phyloP scores from a whole-genome alignment of 1,139 yeast species.

The Pichia cactophila region DNA sequence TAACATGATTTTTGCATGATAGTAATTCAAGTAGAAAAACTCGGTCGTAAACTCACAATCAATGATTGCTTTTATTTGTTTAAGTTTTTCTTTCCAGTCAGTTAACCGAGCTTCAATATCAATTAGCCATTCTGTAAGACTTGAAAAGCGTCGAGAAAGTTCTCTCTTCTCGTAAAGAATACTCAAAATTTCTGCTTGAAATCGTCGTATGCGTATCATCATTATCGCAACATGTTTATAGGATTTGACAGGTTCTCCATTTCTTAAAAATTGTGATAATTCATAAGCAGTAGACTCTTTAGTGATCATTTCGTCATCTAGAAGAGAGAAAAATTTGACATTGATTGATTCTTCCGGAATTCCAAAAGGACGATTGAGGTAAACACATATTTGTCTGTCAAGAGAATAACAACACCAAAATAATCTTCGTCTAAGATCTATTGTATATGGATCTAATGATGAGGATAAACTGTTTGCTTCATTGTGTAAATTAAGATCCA shows the following conservation, averaged over 20 bases:
- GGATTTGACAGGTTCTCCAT: conserved; percentile 30
- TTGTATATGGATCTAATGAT: conserved; percentile 41
- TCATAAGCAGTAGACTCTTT: conserved; percentile 16
- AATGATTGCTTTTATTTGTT: conserved; percentile 51
- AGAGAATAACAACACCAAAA: conserved; percentile 87
- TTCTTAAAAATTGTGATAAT: conserved; percentile 22
- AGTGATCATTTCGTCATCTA: conserved; percentile 61
- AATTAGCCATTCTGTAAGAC: conserved; percentile 43
- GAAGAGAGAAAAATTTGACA: conserved; percentile 59
- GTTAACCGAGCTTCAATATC: conserved; percentile 37
- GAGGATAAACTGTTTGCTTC: conserved; percentile 17
- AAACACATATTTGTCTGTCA: conserved; percentile 72
- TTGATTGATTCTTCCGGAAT: conserved; percentile 64
- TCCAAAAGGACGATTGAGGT: conserved; percentile 66
- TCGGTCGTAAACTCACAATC: conserved; percentile 68
- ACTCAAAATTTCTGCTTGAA: conserved; percentile 74
- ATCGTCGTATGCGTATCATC: conserved; percentile 58
- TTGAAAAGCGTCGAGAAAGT: conserved; percentile 55
- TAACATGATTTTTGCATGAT: conserved; percentile 64
- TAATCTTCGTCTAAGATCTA: conserved; percentile 67
- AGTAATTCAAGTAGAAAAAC: conserved; percentile 67
- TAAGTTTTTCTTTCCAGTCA: conserved; percentile 54
- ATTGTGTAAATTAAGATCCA: conserved; percentile 76
- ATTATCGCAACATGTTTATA: conserved; percentile 61
- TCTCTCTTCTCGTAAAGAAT: conserved; percentile 64